Evolutionary conservation across 768 basidiomycete species (phyloP), one percentile per base, ranked within the genome.

Genomic region (Coprinopsis marcescibilis): DNA sequence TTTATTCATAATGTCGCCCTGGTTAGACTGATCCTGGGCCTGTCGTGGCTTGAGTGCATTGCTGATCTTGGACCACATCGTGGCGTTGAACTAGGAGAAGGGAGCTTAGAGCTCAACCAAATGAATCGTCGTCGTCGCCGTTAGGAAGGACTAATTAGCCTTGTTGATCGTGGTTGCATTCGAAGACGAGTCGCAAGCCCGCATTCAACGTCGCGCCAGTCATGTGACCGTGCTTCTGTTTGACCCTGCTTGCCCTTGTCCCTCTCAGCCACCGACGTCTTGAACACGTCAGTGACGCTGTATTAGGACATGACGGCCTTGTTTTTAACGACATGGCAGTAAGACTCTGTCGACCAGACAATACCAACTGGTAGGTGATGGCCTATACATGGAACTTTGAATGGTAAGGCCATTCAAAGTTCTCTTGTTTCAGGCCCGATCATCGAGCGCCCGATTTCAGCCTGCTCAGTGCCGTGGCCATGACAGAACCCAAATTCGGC

Each of bases 31-130:
- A 6, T 65, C 58, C 42, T 60, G 50, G 34, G 46, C 57, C 36
- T 67, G 65, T 46, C 62, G 60, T 29, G 67, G 60, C 57, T 76
- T 83, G 52, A 83, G 68, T 43, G 71, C 77, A 55, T 68, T 73
- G 58, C 72, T 77, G 33, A 83, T 57, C 61, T 77, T 83, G 3
- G 81, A 74, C 80, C 81, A 83, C 80, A 83, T 82, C 33, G 50
- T 45, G 27, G 41, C 10, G 8, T 17, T 8, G 43, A 36, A 23
- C 20, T 29, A 26, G 17, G 23, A 20, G 11, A 30, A 4, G 35
- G 24, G 19, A 20, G 27, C 43, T 43, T 26, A 29, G 26, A 40
- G 3, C 20, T 38, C 21, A 26, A 20, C 12, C 41, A 42, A 17
- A 14, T 41, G 11, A 45, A 34, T 12, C 37, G 30, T 30, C 11